Conservation (phyloP, 2,329 filamentous ascomycete genomes). For the Stemphylium beticola region DNA sequence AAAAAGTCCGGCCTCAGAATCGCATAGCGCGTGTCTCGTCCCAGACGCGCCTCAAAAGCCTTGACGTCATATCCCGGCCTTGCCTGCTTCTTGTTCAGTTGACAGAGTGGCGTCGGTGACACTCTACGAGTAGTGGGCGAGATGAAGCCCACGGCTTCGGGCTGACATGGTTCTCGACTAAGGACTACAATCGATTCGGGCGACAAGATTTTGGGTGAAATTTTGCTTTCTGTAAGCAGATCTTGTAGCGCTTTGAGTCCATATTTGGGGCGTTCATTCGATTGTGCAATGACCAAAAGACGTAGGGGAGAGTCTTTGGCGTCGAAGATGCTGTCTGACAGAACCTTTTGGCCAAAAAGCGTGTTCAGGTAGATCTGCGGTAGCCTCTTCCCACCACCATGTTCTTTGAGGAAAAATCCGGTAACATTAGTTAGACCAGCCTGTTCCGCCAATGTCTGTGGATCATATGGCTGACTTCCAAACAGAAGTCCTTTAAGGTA, state of each 20-base stretch:
- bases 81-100: not conserved
- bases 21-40: not conserved
- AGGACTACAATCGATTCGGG: not conserved
- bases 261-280: no score
- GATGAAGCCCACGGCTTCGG: no score
- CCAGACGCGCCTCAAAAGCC: not conserved
- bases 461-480: no score
- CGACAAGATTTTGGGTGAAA: not conserved
- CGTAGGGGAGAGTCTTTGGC: not conserved
- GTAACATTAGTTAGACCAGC: no score
- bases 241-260: no score
- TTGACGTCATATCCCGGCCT: not conserved
- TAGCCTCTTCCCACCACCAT: not conserved
- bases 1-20: not conserved
- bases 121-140: no score
- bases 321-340: not conserved
- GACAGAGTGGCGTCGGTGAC: no score
- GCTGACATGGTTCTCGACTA: not conserved
- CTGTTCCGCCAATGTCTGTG: no score
- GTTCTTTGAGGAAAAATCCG: not conserved
- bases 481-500: no score
- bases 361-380: not conserved
- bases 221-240: no score
- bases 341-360: not conserved
- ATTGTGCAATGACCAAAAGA: not conserved